Percentiles rank a stretch among this genome's conserved stretches.
phyloP scores from a whole-genome alignment of 345 rosid genomes.

The Moringa oleifera region DNA sequence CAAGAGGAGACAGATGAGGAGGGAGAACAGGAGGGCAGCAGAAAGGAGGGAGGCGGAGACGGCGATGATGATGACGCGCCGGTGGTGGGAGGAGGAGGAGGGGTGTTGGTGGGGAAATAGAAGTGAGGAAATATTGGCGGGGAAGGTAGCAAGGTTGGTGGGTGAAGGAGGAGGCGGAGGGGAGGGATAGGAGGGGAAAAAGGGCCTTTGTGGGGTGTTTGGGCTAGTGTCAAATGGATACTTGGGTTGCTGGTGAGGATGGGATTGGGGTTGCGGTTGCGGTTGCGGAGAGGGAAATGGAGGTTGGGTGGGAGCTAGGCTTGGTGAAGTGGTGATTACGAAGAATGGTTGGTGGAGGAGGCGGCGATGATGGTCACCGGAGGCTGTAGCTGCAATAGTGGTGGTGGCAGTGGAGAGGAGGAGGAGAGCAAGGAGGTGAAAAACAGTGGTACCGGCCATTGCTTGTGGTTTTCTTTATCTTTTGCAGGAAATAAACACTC shows the following conservation, averaged over 20 bases:
- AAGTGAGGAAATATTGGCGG: conserved; percentile 86
- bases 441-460: conserved; percentile 1
- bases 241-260: conserved; percentile 41
- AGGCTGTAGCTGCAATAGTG: conserved; percentile 6
- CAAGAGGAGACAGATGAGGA: conserved; percentile 37
- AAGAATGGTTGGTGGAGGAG: conserved; percentile 78
- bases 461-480: no score
- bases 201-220: conserved; percentile 31
- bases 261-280: conserved; percentile 25
- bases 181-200: conserved; percentile 39
- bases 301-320: conserved; percentile 27
- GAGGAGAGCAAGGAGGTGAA: conserved; percentile 12
- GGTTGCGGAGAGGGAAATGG: conserved; percentile 33
- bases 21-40: conserved; percentile 40
- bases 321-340: conserved; percentile 26
- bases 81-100: conserved; percentile 26
- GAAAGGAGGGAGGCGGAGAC: conserved; percentile 51
- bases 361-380: conserved; percentile 27
- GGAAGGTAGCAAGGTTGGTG: conserved; percentile 55
- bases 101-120: conserved; percentile 50
- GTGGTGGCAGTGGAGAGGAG: conserved; percentile 19
- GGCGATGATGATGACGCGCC: conserved; percentile 31
- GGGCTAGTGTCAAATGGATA: conserved; percentile 40
- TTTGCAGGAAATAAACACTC: not conserved
- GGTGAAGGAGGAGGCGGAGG: conserved; percentile 40